Evolutionary conservation across 2,329 filamentous ascomycete genomes (phyloP).

Genomic region (Xylariaceae sp.): DNA sequence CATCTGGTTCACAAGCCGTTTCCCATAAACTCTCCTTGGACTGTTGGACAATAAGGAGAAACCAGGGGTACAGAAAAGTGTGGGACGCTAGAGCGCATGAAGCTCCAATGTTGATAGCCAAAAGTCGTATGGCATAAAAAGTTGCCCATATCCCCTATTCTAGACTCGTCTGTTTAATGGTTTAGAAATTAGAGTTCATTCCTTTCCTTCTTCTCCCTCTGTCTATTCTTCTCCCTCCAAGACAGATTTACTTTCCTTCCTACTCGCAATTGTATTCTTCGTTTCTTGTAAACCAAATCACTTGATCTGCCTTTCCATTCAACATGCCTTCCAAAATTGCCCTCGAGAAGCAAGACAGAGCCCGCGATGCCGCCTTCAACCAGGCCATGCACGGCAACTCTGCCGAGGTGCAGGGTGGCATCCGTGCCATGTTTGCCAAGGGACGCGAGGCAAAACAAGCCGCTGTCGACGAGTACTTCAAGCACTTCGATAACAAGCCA

Average conservation of each 20-base stretch:
- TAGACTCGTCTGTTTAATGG: background rate
- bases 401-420: conserved; percentile 62
- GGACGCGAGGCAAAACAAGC: conserved; percentile 68
- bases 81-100: background rate
- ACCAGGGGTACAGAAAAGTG: background rate
- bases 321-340: conserved; percentile 40
- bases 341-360: conserved; percentile 78
- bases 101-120: conserved; percentile 9
- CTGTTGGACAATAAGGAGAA: background rate
- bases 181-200: background rate
- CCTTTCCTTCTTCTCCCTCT: background rate
- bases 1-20: background rate
- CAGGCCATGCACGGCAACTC: conserved; percentile 77
- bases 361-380: conserved; percentile 85
- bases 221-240: background rate
- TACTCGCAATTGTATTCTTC: background rate
- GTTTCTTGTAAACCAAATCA: background rate
- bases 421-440: conserved; percentile 82
- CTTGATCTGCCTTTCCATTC: conserved; percentile 17
- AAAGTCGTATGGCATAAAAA: conserved; percentile 15
- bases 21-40: background rate
- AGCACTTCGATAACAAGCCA: conserved; percentile 88
- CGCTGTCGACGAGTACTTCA: conserved; percentile 88
- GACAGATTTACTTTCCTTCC: background rate
- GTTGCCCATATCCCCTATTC: conserved; percentile 14